These are phyloP conservation scores for Scleromitrula shiraiana DNA, from an alignment of 2,329 filamentous ascomycete species.

Conservation along the genomic window DNA sequence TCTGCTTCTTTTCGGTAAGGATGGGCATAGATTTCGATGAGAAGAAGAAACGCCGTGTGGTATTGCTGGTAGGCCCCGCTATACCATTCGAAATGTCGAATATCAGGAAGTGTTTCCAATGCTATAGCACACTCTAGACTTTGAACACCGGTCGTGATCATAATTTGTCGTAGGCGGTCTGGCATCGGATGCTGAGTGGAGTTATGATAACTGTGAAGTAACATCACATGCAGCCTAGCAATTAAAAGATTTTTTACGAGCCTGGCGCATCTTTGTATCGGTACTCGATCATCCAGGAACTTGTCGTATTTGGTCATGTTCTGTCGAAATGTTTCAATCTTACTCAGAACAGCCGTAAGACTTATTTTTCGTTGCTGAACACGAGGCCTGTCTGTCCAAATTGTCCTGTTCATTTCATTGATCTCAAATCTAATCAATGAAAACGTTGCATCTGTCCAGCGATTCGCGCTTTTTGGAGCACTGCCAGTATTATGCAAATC, in stretches of 20 bases:
- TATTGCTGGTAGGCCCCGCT: conserved; percentile 64
- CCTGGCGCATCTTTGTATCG: conserved; percentile 55
- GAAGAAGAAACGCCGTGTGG: conserved; percentile 60
- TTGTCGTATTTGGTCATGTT: conserved; percentile 59
- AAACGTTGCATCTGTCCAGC: conserved; percentile 62
- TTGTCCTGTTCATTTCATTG: conserved; percentile 62
- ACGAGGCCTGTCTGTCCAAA: conserved; percentile 62
- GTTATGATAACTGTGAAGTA: conserved; percentile 56
- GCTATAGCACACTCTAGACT: conserved; percentile 46
- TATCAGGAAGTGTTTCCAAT: conserved; percentile 42
- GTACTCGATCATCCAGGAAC: conserved; percentile 50
- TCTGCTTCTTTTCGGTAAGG: conserved; percentile 42
- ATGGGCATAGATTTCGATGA: conserved; percentile 54
- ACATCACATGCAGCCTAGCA: conserved; percentile 55
- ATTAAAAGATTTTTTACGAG: conserved; percentile 58
- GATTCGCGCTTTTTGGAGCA: conserved; percentile 33
- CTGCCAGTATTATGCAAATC: conserved; percentile 44
- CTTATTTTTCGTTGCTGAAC: conserved; percentile 54
- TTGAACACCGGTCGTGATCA: conserved; percentile 52
- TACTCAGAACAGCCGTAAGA: conserved; percentile 56
- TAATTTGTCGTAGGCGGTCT: conserved; percentile 53
- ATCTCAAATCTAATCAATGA: conserved; percentile 63
- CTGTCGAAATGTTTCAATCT: conserved; percentile 60
- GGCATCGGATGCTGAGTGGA: conserved; percentile 39
- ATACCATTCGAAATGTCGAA: conserved; percentile 63